Evolutionary conservation across 805 yeast species (phyloP), one percentile per base, ranked within the genome.

Genomic region (Barnettozyma californica): DNA sequence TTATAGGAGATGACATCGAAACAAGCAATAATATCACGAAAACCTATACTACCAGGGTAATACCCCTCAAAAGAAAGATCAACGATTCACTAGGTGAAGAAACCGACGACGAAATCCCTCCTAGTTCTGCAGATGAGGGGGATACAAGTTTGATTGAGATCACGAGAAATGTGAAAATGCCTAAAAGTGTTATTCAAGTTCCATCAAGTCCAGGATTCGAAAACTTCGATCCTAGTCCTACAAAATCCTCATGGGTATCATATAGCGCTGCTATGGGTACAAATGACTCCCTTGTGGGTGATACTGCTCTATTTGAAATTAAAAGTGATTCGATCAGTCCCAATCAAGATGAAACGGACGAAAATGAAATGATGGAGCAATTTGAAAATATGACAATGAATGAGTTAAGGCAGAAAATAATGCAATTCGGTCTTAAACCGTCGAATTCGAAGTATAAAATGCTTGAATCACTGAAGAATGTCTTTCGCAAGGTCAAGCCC

Each of bases 131-230:
- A 44, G 61, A 55, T 37, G 59, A 52, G 29, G 52, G 53, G 13
- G 56, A 56, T 26, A 45, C 54, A 20, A 60, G 64, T 44, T 49
- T 61, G 14, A 58, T 61, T 36, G 65, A 60, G 39, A 59, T 61
- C 10, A 58, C 60, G n/a, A 47, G 62, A 34, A 54, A 55, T 1
- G 44, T 57, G 10, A 61, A 58, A 39, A 57, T 47, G 35, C 36
- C 37, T 5, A 46, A 49, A 23, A 25, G 33, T 2, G 38, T 25
- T 20, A 50, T 59, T 18, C 63, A 60, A 45, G 64, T 60, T 1
- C 54, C 53, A 2, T 59, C 64, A 8, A 53, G 58, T 18, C 61
- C 50, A 3, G 41, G 53, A 41, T 31, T 41, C 25, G 36, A 38
- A 6, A 16, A 37, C 27, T 27, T 35, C 3, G n/a, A 33, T 9